Evolutionary conservation across 1,284 basidiomycete species (phyloP).

Genomic region (Rhodofomes roseus): DNA sequence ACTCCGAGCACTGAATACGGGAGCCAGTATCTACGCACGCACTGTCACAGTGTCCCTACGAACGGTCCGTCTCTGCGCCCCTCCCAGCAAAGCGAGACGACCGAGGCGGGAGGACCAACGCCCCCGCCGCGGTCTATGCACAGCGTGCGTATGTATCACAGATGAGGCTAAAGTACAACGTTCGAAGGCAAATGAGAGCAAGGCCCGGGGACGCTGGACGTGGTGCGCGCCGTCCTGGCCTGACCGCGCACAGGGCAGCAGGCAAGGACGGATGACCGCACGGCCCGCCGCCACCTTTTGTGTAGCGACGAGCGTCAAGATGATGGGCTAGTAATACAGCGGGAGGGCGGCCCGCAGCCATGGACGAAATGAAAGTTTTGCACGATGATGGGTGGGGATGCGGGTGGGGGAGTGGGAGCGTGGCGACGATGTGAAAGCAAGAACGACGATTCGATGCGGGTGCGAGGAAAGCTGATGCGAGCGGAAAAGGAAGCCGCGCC

Average conservation of each 20-base stretch:
- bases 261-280: no score
- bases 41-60: background rate
- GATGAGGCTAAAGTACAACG: no score
- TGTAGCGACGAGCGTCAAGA: no score
- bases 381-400: background rate
- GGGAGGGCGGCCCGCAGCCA: no score
- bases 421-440: background rate
- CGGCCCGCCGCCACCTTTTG: no score
- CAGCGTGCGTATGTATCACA: background rate
- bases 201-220: no score
- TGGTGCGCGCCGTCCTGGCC: no score
- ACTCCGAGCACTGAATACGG: background rate
- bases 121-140: background rate
- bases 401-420: background rate
- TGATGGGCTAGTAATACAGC: no score
- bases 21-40: background rate
- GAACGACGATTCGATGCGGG: conserved; percentile 5
- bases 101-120: background rate
- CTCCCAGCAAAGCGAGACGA: background rate
- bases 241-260: no score
- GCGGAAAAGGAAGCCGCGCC: background rate
- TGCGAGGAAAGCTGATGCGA: background rate
- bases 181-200: no score
- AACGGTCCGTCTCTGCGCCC: background rate
- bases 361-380: background rate